Conservation (phyloP, 2,329 filamentous ascomycete genomes). For the Nemania diffusa region DNA sequence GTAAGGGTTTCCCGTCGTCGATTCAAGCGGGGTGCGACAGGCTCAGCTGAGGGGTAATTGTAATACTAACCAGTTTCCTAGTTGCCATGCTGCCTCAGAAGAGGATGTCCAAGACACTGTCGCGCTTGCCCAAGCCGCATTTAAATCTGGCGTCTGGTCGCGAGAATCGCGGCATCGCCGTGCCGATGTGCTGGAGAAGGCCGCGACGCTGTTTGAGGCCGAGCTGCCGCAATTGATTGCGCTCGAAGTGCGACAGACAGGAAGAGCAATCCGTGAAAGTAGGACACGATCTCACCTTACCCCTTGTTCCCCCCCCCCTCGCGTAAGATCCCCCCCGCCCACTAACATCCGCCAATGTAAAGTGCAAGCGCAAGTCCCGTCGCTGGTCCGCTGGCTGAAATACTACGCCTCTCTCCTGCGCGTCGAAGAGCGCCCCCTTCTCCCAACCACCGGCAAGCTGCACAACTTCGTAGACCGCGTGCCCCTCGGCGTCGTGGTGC, state of each 20-base stretch:
- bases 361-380: slow-evolving; percentile 73
- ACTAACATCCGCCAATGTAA: background rate
- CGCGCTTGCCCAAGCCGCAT: slow-evolving; percentile 56
- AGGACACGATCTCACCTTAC: background rate
- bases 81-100: slow-evolving; percentile 60
- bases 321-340: background rate
- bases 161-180: slow-evolving; percentile 65
- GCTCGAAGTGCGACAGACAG: slow-evolving; percentile 75
- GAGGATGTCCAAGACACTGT: slow-evolving; percentile 57
- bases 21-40: background rate
- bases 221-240: slow-evolving; percentile 67
- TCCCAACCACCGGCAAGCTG: slow-evolving; percentile 71
- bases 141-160: slow-evolving; percentile 66
- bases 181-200: slow-evolving; percentile 70
- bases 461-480: slow-evolving; percentile 66
- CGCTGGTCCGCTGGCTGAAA: slow-evolving; percentile 74
- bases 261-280: slow-evolving; percentile 72
- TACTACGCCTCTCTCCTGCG: slow-evolving; percentile 76
- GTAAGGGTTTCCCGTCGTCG: slow-evolving; percentile 47
- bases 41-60: background rate
- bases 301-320: background rate
- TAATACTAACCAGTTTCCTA: slow-evolving; percentile 37
- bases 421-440: slow-evolving; percentile 72
- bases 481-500: slow-evolving; percentile 67
- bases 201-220: slow-evolving; percentile 63